Conservation (phyloP, 2,329 filamentous ascomycete genomes). For the Apiospora hydei region DNA sequence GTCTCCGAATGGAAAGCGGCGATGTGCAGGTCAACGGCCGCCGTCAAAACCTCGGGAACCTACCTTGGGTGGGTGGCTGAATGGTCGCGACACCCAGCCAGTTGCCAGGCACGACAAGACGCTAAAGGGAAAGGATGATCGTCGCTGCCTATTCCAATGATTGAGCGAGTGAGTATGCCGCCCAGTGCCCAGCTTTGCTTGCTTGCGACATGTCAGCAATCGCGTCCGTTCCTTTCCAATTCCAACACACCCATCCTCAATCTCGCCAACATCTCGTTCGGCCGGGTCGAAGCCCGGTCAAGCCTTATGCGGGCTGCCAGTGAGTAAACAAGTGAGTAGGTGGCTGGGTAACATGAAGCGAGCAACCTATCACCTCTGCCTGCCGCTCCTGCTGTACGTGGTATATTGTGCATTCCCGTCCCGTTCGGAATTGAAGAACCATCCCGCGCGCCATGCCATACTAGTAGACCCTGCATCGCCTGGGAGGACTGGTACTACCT, state of each 20-base stretch:
- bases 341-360: neutral
- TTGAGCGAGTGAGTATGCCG: neutral
- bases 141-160: neutral
- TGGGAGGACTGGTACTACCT: neutral
- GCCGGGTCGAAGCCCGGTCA: neutral
- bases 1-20: slow-evolving; percentile 19
- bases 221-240: neutral
- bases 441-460: slow-evolving; percentile 12
- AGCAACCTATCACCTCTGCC: neutral
- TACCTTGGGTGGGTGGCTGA: neutral
- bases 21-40: neutral
- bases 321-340: neutral
- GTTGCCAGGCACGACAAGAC: neutral
- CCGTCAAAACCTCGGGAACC: slow-evolving; percentile 15
- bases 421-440: slow-evolving; percentile 12
- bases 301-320: neutral
- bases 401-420: slow-evolving; percentile 18
- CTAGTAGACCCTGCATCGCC: slow-evolving; percentile 4
- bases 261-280: neutral
- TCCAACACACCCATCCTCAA: neutral
- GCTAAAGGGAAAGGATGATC: neutral
- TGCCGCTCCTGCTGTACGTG: neutral
- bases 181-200: neutral
- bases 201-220: neutral
- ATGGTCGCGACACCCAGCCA: neutral